Conservation (phyloP, 805 yeast genomes). For the Pichia paraexigua region DNA sequence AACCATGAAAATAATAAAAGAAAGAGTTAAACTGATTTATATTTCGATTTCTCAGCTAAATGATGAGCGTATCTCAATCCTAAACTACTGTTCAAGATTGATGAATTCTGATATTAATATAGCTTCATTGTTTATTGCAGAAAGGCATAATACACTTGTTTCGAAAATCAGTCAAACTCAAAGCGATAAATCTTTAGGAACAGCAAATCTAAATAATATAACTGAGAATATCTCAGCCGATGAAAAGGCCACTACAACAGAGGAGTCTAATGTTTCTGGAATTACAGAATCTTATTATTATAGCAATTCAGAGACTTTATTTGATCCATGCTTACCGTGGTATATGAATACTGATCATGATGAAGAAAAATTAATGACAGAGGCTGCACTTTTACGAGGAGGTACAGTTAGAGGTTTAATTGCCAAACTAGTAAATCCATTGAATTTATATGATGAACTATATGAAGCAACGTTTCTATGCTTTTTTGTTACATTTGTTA, state of each 20-base stretch:
- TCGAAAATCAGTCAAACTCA: slow-evolving; percentile 24
- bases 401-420: slow-evolving; percentile 75
- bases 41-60: slow-evolving; percentile 47
- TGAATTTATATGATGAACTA: slow-evolving; percentile 44
- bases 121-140: slow-evolving; percentile 43
- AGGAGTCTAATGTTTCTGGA: not conserved
- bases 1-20: slow-evolving; percentile 31
- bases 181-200: slow-evolving; percentile 22
- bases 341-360: slow-evolving; percentile 60
- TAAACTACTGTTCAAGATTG: slow-evolving; percentile 68
- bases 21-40: slow-evolving; percentile 30
- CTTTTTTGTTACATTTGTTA: slow-evolving; percentile 70
- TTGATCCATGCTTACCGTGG: slow-evolving; percentile 44
- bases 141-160: slow-evolving; percentile 31
- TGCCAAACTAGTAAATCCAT: slow-evolving; percentile 74
- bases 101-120: slow-evolving; percentile 68
- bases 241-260: not conserved
- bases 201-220: not conserved
- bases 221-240: slow-evolving; percentile 19
- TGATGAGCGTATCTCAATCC: slow-evolving; percentile 60
- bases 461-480: slow-evolving; percentile 63
- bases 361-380: slow-evolving; percentile 41
- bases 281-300: slow-evolving; percentile 15
- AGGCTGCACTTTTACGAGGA: slow-evolving; percentile 71
- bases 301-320: not conserved